A percentile compares a stretch with the other conserved stretches of the same genome.
These are phyloP conservation scores for Ophiocordyceps robertsii DNA, from an alignment of 2,329 filamentous ascomycete species.

Conservation along the genomic window DNA sequence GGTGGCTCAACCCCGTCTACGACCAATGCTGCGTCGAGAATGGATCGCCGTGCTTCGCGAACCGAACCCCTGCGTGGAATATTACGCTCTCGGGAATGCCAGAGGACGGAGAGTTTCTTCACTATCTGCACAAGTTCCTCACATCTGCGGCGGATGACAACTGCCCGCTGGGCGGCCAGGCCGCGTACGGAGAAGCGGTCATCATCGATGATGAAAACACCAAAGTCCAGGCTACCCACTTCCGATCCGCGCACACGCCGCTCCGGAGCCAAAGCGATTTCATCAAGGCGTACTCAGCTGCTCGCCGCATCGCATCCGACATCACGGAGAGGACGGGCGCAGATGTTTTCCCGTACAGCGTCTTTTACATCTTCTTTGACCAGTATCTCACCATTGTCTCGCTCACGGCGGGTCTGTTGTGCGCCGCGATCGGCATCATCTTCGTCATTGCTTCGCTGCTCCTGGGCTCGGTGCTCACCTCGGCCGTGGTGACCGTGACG, in stretches of 20 bases:
- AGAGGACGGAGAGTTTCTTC: slow-evolving; percentile 77
- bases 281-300: slow-evolving; percentile 78
- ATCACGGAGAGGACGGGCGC: slow-evolving; percentile 59
- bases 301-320: slow-evolving; percentile 71
- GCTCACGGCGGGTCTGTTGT: slow-evolving; percentile 66
- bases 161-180: slow-evolving; percentile 80
- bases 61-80: slow-evolving; percentile 73
- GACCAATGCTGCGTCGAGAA: slow-evolving; percentile 61
- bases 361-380: slow-evolving; percentile 99
- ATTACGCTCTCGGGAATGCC: slow-evolving; percentile 85
- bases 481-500: slow-evolving; percentile 68
- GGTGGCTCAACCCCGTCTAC: slow-evolving; percentile 81
- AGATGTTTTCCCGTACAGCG: slow-evolving; percentile 88
- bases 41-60: slow-evolving; percentile 63
- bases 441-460: slow-evolving; percentile 67
- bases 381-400: slow-evolving; percentile 80
- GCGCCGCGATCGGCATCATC: slow-evolving; percentile 74
- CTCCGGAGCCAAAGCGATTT: slow-evolving; percentile 84
- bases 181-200: slow-evolving; percentile 74
- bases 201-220: slow-evolving; percentile 56
- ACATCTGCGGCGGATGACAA: slow-evolving; percentile 64
- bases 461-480: slow-evolving; percentile 72
- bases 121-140: slow-evolving; percentile 77
- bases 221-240: slow-evolving; percentile 72
- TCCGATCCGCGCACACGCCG: slow-evolving; percentile 80